Evolutionary conservation across 2,329 filamentous ascomycete species (phyloP).

Genomic region (Diaporthe citri): DNA sequence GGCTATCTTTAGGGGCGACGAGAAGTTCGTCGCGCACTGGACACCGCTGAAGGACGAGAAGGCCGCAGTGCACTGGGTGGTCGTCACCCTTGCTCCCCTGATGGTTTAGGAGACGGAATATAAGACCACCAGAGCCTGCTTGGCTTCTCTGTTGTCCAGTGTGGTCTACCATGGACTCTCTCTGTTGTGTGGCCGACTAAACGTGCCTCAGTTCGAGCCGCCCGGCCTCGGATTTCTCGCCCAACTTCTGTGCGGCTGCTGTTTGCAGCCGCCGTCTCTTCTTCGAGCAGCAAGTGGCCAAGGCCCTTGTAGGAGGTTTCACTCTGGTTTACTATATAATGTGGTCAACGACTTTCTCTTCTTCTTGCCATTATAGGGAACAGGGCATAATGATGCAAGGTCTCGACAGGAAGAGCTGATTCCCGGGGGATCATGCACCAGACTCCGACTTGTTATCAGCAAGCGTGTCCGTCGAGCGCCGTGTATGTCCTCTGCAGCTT

Average conservation of each 20-base stretch:
- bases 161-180: background rate
- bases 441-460: background rate
- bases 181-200: no score
- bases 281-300: slow-evolving; percentile 3
- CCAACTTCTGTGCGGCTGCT: background rate
- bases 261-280: background rate
- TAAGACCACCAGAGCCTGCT: background rate
- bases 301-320: background rate
- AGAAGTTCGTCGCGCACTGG: slow-evolving; percentile 44
- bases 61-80: slow-evolving; percentile 32
- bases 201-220: background rate
- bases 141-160: background rate
- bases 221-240: background rate
- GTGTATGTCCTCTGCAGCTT: background rate
- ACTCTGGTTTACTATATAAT: slow-evolving; percentile 14
- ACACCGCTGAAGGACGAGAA: slow-evolving; percentile 45
- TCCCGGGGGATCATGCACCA: background rate
- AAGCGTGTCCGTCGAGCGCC: background rate
- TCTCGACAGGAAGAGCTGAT: slow-evolving; percentile 6
- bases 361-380: slow-evolving; percentile 8
- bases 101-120: slow-evolving; percentile 1
- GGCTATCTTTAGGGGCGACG: slow-evolving; percentile 46
- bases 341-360: slow-evolving; percentile 5
- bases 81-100: slow-evolving; percentile 31
- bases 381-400: background rate